These are phyloP conservation scores for Capsicum baccatum DNA, from an alignment of 257 asterid genomes.

Conservation along the genomic window DNA sequence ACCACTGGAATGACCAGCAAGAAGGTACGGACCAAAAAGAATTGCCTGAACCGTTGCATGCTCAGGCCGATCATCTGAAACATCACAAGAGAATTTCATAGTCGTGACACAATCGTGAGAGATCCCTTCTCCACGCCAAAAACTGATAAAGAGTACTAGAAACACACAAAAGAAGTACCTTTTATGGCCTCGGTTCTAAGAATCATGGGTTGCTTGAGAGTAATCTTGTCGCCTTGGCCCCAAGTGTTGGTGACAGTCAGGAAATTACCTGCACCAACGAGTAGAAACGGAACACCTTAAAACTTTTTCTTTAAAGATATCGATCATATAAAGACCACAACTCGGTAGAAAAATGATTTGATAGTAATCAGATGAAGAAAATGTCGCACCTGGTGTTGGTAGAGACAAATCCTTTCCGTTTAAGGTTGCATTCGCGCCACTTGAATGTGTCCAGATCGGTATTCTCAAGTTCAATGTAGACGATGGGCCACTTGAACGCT, in stretches of 20 bases:
- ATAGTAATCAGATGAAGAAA: conserved; percentile 16
- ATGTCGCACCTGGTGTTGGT: conserved; percentile 54
- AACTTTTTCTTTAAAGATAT: background rate
- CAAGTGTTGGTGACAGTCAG: conserved; percentile 50
- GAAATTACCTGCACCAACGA: conserved; percentile 63
- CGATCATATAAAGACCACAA: background rate
- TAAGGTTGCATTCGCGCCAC: conserved; percentile 54
- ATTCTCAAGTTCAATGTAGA: conserved; percentile 65
- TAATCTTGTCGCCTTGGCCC: conserved; percentile 65
- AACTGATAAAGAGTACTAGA: background rate
- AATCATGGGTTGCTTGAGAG: conserved; percentile 65
- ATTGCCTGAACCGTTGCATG: conserved; percentile 73
- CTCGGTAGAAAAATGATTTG: background rate
- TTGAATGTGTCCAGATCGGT: conserved; percentile 66
- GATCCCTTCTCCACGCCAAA: background rate
- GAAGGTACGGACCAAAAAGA: conserved; percentile 90
- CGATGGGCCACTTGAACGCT: conserved; percentile 42
- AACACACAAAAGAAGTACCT: conserved; percentile 46
- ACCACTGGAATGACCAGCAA: conserved; percentile 67
- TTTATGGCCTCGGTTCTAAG: conserved; percentile 76
- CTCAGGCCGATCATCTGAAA: conserved; percentile 72
- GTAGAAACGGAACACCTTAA: background rate
- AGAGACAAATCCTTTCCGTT: conserved; percentile 51
- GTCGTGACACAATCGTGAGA: background rate
- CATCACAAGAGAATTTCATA: background rate